Base-by-base conservation (phyloP, 208 protist species). In the Acanthamoeba castellanii region DNA sequence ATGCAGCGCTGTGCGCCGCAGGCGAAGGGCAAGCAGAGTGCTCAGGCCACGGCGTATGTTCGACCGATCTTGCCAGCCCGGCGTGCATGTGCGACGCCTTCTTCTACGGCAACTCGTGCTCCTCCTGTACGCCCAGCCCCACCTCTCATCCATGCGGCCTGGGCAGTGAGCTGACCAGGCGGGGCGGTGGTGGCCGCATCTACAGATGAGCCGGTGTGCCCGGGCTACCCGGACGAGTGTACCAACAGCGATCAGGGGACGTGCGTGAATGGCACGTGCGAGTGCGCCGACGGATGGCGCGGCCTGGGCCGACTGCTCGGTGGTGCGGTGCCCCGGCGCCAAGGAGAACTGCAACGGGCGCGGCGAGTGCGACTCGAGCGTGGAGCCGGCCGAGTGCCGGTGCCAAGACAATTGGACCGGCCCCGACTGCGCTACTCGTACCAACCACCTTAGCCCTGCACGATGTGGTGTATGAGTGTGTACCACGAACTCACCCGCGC, bases 271-370 rank as follows among this genome's bases (percentile, higher is more conserved):
- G 74, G 74, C 1, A 52, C 74, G 25, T 52, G 74, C 45, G 37
- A 84, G 42, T 84, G 74, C 74, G 22, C 16, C 6, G 74, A 84
- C 45, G 18, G 42, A 11, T 84, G 74, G 74, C 74, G 74, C 34
- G 74, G n/a, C n/a, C n/a, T n/a, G 74, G 20, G 22, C 50, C 34
- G 74, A 84, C 25, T 84, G 34, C 74, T 84, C 74, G 74, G 37
- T 84, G 20, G 74, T 84, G 34, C 74, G 74, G 37, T 84, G 74
- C 22, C 74, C 74, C 3, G 42, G 74, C 18, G 74, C 3, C 9
- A 30, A 84, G 74, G 74, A 84, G 74, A 84, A 84, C 74, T 84
- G 74, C 74, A 84, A 84, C 45, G 74, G 74, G 66, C 66, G 66
- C n/a, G 74, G 74, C 45, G 16, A 45, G 20, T 84, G 74, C 45